Evolutionary conservation across 2,329 filamentous ascomycete genomes (phyloP).

Genomic region (Fusarium dlaminii): DNA sequence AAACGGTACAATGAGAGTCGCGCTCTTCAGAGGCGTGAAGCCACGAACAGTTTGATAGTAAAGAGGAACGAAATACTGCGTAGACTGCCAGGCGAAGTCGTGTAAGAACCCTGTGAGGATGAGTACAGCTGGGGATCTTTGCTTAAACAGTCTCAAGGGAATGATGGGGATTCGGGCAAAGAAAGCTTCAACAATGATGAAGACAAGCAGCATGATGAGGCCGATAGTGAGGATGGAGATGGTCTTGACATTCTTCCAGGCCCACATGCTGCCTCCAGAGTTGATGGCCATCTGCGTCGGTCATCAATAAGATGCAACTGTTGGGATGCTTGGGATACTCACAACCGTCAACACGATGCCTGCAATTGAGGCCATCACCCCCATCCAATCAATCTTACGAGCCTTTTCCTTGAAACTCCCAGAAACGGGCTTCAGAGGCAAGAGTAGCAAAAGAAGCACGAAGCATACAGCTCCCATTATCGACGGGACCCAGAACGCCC

Average conservation of each 20-base stretch:
- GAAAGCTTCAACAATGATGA: slow-evolving; percentile 75
- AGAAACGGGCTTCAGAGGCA: background rate
- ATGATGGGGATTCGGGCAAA: slow-evolving; percentile 79
- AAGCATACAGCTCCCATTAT: background rate
- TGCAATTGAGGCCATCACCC: background rate
- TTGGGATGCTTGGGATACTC: fast-evolving
- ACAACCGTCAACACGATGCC: background rate
- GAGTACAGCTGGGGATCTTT: background rate
- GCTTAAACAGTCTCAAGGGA: slow-evolving; percentile 51
- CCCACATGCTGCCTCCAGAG: slow-evolving; percentile 45
- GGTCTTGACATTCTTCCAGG: slow-evolving; percentile 74
- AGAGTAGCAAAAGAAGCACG: fast-evolving
- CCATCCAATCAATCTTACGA: background rate
- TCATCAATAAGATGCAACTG: fast-evolving
- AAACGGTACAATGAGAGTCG: background rate
- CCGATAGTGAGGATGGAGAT: slow-evolving; percentile 79
- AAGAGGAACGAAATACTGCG: background rate
- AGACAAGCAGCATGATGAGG: slow-evolving; percentile 65
- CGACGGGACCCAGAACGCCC: background rate
- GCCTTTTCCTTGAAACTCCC: background rate
- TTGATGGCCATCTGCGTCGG: background rate
- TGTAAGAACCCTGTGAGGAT: background rate
- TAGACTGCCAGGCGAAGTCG: slow-evolving; percentile 12
- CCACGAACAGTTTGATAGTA: background rate
- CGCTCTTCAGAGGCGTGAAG: background rate